phyloP scores from a whole-genome alignment of 225 moss, liverwort and hornwort genomes.

The Asterella californica region DNA sequence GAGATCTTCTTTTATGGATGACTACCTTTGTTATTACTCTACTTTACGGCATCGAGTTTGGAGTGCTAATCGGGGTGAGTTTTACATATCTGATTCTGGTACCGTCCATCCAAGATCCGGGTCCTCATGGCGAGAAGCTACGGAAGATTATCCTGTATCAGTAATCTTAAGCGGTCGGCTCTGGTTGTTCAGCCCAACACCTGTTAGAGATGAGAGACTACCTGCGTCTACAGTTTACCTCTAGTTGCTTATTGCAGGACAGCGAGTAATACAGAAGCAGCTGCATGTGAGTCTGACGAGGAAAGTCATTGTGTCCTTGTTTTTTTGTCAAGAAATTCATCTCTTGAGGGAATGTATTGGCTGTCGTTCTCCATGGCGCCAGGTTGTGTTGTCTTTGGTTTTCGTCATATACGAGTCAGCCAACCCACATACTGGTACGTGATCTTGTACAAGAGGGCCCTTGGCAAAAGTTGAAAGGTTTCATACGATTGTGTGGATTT shows the following conservation, averaged over 20 bases:
- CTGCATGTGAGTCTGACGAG: background rate
- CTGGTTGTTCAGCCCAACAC: background rate
- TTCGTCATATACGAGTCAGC: constrained; percentile 98
- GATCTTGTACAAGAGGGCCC: background rate
- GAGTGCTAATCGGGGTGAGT: constrained; percentile 81
- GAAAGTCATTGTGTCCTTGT: background rate
- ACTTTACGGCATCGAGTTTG: constrained; percentile 72
- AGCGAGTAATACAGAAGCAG: background rate
- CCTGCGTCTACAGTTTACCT: no score
- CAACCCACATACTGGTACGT: constrained; percentile 87
- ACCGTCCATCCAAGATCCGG: background rate
- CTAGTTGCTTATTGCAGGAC: background rate
- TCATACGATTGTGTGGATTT: background rate
- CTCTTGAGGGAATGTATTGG: background rate
- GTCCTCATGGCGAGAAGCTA: background rate
- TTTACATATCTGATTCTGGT: background rate
- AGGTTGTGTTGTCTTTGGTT: constrained; percentile 78
- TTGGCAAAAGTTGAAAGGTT: background rate
- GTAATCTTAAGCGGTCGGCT: background rate
- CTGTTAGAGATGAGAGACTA: background rate
- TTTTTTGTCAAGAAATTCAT: background rate
- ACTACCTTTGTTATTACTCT: constrained; percentile 68
- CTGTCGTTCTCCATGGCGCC: background rate
- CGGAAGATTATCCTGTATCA: background rate
- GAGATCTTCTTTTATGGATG: constrained; percentile 77